Evolutionary conservation across 495 filamentous ascomycete species (phyloP).

Genomic region (Penicillium angulare): DNA sequence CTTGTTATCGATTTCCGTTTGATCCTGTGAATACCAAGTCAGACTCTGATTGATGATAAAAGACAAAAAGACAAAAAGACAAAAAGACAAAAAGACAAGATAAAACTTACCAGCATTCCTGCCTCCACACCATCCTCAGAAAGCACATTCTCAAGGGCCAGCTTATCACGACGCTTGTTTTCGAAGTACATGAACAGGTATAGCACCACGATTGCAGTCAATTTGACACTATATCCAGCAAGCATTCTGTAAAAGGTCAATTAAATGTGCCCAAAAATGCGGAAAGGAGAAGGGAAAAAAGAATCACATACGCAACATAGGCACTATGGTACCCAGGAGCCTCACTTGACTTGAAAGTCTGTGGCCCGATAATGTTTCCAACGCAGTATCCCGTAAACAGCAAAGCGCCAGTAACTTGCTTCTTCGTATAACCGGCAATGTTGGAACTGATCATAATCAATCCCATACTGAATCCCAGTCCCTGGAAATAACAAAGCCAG

Average conservation of each 20-base stretch:
- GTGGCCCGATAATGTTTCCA: background rate
- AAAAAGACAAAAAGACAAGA: background rate
- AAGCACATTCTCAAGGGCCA: constrained; percentile 30
- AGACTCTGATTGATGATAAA: background rate
- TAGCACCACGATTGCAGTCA: constrained; percentile 42
- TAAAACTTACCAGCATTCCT: constrained; percentile 47
- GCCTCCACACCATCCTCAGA: constrained; percentile 49
- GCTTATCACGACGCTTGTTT: constrained; percentile 52
- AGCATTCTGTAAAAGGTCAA: constrained; percentile 45
- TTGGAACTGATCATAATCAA: background rate
- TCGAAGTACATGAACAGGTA: constrained; percentile 54
- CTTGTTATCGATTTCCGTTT: constrained; percentile 57
- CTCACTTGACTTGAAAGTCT: background rate
- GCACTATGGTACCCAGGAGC: background rate
- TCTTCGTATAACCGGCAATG: background rate
- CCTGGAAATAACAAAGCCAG: background rate
- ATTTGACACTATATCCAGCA: constrained; percentile 51
- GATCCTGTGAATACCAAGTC: constrained; percentile 31
- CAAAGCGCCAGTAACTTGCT: background rate
- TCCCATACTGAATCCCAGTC: background rate
- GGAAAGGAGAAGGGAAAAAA: too few relatives aligned
- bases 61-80: background rate
- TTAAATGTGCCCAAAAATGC: too few relatives aligned
- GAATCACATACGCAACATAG: too few relatives aligned
- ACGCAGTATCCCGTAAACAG: background rate